Conservation (phyloP, 2,329 filamentous ascomycete genomes). For the Apiospora arundinis region DNA sequence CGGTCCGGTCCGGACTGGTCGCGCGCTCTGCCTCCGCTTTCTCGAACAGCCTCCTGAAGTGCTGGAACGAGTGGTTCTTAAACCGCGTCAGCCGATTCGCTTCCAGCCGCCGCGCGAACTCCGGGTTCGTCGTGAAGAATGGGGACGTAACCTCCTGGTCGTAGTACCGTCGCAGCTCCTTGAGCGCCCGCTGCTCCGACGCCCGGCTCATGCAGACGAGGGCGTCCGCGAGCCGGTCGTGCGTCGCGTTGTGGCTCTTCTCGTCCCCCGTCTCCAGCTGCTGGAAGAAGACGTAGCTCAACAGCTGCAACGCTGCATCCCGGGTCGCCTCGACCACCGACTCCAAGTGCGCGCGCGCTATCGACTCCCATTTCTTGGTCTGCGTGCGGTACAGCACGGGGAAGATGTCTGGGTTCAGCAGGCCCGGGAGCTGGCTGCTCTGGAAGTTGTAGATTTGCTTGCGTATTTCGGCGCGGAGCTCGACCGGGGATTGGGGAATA, state of each 20-base stretch:
- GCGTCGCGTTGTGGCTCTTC: background rate
- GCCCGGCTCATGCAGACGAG: constrained; percentile 29
- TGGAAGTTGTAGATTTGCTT: constrained; percentile 36
- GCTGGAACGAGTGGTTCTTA: constrained; percentile 3
- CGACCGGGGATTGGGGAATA: background rate
- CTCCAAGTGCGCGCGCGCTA: constrained; percentile 36
- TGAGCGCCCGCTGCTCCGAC: constrained; percentile 26
- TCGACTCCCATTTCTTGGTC: constrained; percentile 39
- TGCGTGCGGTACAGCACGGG: constrained; percentile 40
- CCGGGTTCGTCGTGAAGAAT: constrained; percentile 34
- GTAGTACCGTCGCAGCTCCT: constrained; percentile 22
- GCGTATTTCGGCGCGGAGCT: constrained; percentile 34
- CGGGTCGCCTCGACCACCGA: constrained; percentile 29
- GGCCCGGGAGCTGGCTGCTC: constrained; percentile 40
- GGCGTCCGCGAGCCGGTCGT: background rate
- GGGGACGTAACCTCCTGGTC: constrained; percentile 27
- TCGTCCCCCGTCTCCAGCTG: background rate
- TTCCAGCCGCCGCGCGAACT: constrained; percentile 33
- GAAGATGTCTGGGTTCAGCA: constrained; percentile 42
- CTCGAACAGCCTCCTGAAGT: constrained; percentile 16
- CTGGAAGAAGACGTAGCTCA: background rate
- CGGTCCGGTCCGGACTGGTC: background rate
- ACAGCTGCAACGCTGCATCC: constrained; percentile 28
- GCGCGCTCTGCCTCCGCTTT: background rate
- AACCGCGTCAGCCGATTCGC: constrained; percentile 33